These are phyloP conservation scores for Scenedesmus sp. DNA, from an alignment of 163 green algal species.

Conservation along the genomic window DNA sequence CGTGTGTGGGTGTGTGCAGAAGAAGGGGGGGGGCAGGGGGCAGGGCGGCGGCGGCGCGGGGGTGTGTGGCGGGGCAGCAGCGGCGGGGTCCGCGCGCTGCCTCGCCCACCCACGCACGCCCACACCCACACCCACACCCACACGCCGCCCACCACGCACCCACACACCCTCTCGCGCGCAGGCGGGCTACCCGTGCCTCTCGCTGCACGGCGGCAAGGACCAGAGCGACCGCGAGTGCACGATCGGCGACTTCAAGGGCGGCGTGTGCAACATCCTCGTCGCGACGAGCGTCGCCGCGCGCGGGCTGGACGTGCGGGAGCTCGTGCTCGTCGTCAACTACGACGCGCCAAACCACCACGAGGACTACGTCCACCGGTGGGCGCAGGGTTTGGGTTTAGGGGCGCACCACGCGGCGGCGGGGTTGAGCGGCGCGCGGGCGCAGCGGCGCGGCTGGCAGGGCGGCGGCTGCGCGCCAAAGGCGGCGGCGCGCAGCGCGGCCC, in stretches of 20 bases:
- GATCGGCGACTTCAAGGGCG: conserved; percentile 95
- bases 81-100: too few species aligned
- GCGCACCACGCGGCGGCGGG: neutral
- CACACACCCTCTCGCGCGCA: too few species aligned
- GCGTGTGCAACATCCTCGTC: conserved; percentile 96
- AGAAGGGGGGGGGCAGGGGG: too few species aligned
- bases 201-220: conserved; percentile 97
- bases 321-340: conserved; percentile 93
- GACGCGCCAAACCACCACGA: conserved; percentile 98
- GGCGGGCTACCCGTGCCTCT: conserved; percentile 94
- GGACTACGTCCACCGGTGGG: conserved; percentile 96
- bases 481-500: too few species aligned
- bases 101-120: too few species aligned
- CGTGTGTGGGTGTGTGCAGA: too few species aligned
- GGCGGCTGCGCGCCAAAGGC: too few species aligned
- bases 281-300: conserved; percentile 94
- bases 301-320: conserved; percentile 95
- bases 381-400: conserved; percentile 18
- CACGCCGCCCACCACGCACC: too few species aligned
- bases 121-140: too few species aligned
- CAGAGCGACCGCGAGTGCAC: conserved; percentile 94
- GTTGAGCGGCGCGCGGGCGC: neutral
- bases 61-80: too few species aligned
- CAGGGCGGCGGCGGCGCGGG: too few species aligned
- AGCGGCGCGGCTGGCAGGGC: too few species aligned